Evolutionary conservation across 495 filamentous ascomycete species (phyloP).

Genomic region (Xylaria castorea): DNA sequence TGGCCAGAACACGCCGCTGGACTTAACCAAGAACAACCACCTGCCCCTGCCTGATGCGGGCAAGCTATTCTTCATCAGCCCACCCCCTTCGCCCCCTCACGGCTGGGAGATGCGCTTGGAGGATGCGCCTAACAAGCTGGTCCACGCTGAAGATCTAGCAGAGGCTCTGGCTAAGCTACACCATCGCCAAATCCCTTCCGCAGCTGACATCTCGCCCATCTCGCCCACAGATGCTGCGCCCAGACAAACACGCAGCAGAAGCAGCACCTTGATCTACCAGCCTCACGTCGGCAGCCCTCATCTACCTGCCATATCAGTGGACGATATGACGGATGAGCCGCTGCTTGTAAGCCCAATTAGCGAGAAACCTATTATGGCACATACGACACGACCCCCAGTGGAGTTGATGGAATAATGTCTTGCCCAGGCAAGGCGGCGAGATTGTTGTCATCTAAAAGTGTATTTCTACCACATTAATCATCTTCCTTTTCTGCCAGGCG

Average conservation of each 20-base stretch:
- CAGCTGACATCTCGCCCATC: conserved; percentile 39
- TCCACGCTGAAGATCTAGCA: conserved; percentile 89
- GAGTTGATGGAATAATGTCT: conserved; percentile 75
- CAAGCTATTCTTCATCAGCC: conserved; percentile 97
- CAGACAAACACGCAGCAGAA: conserved; percentile 49
- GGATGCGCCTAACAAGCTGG: conserved; percentile 90
- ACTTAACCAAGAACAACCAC: conserved; percentile 63
- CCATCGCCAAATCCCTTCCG: conserved; percentile 40
- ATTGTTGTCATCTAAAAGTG: background rate
- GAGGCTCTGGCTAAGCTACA: conserved; percentile 74
- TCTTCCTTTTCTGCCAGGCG: conserved; percentile 6
- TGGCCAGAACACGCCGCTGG: conserved; percentile 72
- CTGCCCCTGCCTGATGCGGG: conserved; percentile 82
- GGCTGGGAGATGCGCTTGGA: conserved; percentile 92
- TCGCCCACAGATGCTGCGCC: conserved; percentile 42
- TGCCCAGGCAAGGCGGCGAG: background rate
- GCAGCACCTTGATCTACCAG: conserved; percentile 76
- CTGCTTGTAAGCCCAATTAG: conserved; percentile 51
- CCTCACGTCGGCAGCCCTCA: conserved; percentile 77
- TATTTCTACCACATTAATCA: conserved; percentile 21
- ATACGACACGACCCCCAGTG: conserved; percentile 85
- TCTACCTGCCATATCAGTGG: conserved; percentile 87
- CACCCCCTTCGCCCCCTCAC: conserved; percentile 87
- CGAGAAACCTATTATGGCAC: conserved; percentile 65
- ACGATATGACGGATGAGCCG: conserved; percentile 77